Evolutionary conservation across 148 eudicot species (phyloP).

Genomic region (Polygonum aviculare): DNA sequence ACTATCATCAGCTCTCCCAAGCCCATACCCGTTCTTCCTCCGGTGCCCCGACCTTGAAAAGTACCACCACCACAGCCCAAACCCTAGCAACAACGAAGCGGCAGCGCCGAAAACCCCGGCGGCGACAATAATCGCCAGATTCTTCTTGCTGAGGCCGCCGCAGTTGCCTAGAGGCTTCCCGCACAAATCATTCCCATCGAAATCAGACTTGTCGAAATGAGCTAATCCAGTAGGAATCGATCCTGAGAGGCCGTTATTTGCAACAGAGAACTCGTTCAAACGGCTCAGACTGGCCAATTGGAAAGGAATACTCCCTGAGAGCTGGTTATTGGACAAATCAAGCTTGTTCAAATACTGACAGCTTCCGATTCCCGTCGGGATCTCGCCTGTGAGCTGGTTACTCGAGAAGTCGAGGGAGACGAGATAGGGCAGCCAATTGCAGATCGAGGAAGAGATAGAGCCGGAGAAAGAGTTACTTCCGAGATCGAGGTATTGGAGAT

Average conservation of each 20-base stretch:
- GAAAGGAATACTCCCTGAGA: slow-evolving; percentile 38
- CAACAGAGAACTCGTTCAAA: slow-evolving; percentile 32
- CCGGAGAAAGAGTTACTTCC: slow-evolving; percentile 42
- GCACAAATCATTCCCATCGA: slow-evolving; percentile 42
- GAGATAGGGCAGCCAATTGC: slow-evolving; percentile 47
- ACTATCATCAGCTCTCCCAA: slow-evolving; percentile 30
- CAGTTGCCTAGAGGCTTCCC: slow-evolving; percentile 38
- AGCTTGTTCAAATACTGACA: slow-evolving; percentile 46
- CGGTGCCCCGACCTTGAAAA: slow-evolving; percentile 20
- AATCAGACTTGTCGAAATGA: slow-evolving; percentile 13
- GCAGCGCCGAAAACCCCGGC: slow-evolving; percentile 55
- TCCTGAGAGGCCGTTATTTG: slow-evolving; percentile 37
- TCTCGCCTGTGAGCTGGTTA: slow-evolving; percentile 33
- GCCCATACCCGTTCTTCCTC: slow-evolving; percentile 32
- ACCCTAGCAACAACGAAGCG: slow-evolving; percentile 38
- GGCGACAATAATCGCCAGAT: slow-evolving; percentile 42
- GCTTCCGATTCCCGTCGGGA: slow-evolving; percentile 29
- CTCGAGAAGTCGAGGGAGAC: slow-evolving; percentile 39
- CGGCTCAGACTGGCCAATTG: slow-evolving; percentile 35
- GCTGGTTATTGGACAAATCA: slow-evolving; percentile 24
- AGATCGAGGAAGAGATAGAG: slow-evolving; percentile 31
- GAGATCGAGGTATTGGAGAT: slow-evolving; percentile 37
- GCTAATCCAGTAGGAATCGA: slow-evolving; percentile 26
- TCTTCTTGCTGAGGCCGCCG: slow-evolving; percentile 48
- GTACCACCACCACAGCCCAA: slow-evolving; percentile 54